Evolutionary conservation across 169 alveolate genomes (phyloP), one percentile per base, ranked within the genome.

Genomic region (Plasmodium falciparum): DNA sequence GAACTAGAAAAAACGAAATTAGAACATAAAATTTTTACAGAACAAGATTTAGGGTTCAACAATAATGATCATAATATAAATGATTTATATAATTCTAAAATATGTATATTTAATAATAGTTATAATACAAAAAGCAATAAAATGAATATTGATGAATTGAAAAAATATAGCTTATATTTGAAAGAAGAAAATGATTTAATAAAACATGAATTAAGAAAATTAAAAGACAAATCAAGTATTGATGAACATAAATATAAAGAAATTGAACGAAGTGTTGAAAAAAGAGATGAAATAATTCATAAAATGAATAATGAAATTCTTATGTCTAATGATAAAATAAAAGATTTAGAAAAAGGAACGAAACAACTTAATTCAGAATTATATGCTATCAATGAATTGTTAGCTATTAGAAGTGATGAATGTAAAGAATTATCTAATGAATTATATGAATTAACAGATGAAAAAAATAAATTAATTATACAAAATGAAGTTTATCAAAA

Each of bases 351-450:
- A 63, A 86, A 86, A 71, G 78, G 73, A 17, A 86, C 78, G 22
- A 62, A 61, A 33, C 74, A 86, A 20, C 50, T 86, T 0, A 70
- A 61, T 33, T 86, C 92, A 3, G 92, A 86, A 72, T 54, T 86
- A 39, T 86, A 26, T 67, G 92, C 92, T 13, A 83, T 61, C 5
- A 80, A 80, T 47, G 90, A 80, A 54, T 72, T 80, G 7, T 62
- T 80, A 22, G 90, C 90, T 12, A 49, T 69, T 67, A 58, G 90
- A 56, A 80, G 90, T 29, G 90, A 80, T 80, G 90, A 80, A 61
- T 80, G 90, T 20, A 80, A 80, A 58, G 90, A 80, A 62, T 33
- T 80, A 39, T 33, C 83, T 12, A 54, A 56, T n/a, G 90, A 80
- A 50, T 73, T 80, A 50, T 80, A 69, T 29, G 90, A 80, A 49